Evolutionary conservation across 1,284 basidiomycete genomes (phyloP), one percentile per base, ranked within the genome.

Genomic region (Takashimella tepidaria): DNA sequence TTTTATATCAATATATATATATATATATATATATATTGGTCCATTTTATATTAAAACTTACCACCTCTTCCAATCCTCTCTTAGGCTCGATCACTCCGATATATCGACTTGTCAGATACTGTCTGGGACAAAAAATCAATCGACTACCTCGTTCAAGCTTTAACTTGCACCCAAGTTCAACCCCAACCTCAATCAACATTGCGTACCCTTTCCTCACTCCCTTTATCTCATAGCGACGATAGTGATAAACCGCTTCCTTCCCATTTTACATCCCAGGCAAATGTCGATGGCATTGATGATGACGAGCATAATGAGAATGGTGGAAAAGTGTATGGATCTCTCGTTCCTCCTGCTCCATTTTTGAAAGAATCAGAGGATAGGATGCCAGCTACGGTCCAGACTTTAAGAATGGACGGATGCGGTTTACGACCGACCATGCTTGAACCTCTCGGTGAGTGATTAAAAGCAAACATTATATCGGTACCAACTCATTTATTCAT

Each of bases 21-120:
- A n/a, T n/a, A n/a, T n/a, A n/a, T n/a, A 41, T 41, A 11, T n/a
- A 41, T 41, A 41, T n/a, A n/a, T n/a, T 5, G 11, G 22, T 16
- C 12, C 45, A 40, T 23, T 48, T 21, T n/a, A 11, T 41, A 41
- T 11, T 41, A 41, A 11, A 11, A 41, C n/a, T 41, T n/a, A n/a
- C 37, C 11, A 11, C n/a, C 37, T 41, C n/a, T n/a, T 41, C 37
- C 37, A 41, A 11, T 11, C 37, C n/a, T 41, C n/a, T 10, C 23
- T 16, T 55, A 89, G 86, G 84, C 91, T 1, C 83, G 82, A 61
- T 82, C 77, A 47, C 75, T 98, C 11, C 84, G 82, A 56, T 95
- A 92, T 66, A 73, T 98, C 27, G 93, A 98, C 69, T 74, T 98
- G 22, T 93, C 91, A 1, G 89, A 91, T 58, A 97, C 89, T 60